Percentiles rank a stretch among this genome's conserved stretches.
Conservation (phyloP, 2,329 filamentous ascomycete genomes). For the Trichoderma citrinoviride region DNA sequence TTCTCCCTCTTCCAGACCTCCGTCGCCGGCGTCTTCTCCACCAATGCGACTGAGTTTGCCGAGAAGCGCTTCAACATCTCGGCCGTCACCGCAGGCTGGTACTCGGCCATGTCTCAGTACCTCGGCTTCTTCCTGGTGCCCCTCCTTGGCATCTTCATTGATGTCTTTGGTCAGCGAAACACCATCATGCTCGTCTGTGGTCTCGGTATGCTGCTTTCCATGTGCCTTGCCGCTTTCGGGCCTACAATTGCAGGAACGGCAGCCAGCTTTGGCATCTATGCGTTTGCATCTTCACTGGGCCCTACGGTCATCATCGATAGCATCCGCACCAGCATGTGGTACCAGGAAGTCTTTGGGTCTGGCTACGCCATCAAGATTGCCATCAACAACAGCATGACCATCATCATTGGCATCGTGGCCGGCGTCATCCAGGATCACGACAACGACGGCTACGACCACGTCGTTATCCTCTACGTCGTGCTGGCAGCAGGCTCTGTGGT, state of each 20-base stretch:
- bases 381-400: constrained; percentile 62
- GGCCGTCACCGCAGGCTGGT: constrained; percentile 58
- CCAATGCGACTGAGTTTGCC: constrained; percentile 60
- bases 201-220: constrained; percentile 48
- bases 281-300: constrained; percentile 53
- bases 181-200: constrained; percentile 54
- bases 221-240: constrained; percentile 55
- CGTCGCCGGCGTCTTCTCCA: constrained; percentile 51
- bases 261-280: constrained; percentile 59
- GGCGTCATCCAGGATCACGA: constrained; percentile 59
- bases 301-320: constrained; percentile 60
- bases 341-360: constrained; percentile 58
- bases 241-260: constrained; percentile 50
- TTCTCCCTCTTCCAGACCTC: constrained; percentile 60
- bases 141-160: constrained; percentile 53
- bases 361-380: constrained; percentile 60
- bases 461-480: constrained; percentile 55
- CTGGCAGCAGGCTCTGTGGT: constrained; percentile 49
- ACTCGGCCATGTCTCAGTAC: constrained; percentile 56
- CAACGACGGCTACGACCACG: constrained; percentile 53
- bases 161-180: constrained; percentile 53
- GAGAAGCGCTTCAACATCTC: constrained; percentile 57
- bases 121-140: constrained; percentile 58
- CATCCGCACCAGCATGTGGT: constrained; percentile 59
- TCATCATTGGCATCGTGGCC: constrained; percentile 56